Conservation (phyloP, 352 stramenopile genomes). For the Peronosclerospora sorghi region DNA sequence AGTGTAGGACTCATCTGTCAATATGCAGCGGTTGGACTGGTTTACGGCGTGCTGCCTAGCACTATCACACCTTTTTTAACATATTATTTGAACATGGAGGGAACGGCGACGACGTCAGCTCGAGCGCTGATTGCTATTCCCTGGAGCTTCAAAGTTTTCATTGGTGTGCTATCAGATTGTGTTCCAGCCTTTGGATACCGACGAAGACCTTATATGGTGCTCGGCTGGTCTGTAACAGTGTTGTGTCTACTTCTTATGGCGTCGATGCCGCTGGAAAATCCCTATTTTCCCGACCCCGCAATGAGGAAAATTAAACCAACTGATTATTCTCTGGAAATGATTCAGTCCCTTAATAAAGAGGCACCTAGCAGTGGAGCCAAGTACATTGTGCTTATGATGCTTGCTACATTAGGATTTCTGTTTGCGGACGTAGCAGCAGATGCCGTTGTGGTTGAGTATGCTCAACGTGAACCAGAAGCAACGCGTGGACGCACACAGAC, state of each 20-base stretch:
- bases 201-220: constrained; percentile 40
- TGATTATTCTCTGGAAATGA: constrained; percentile 20
- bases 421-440: constrained; percentile 45
- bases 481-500: constrained; percentile 45
- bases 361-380: constrained; percentile 28
- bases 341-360: constrained; percentile 23
- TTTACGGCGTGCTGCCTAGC: constrained; percentile 30
- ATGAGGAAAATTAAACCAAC: constrained; percentile 23
- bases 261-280: constrained; percentile 14
- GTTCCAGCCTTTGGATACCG: constrained; percentile 37
- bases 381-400: constrained; percentile 42
- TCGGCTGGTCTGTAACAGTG: constrained; percentile 33
- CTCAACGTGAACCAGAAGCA: constrained; percentile 38
- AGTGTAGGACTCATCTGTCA: constrained; percentile 29
- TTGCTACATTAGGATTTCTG: constrained; percentile 39
- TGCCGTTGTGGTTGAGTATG: constrained; percentile 41
- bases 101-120: constrained; percentile 27
- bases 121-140: constrained; percentile 30
- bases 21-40: constrained; percentile 35
- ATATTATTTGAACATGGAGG: constrained; percentile 44
- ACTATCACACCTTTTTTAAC: constrained; percentile 40
- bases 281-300: constrained; percentile 28
- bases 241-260: constrained; percentile 31
- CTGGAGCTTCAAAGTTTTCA: constrained; percentile 51
- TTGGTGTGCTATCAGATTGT: constrained; percentile 39